phyloP scores from a whole-genome alignment of 371 early-diverging fungal species.

The Dichotomocladium elegans region DNA sequence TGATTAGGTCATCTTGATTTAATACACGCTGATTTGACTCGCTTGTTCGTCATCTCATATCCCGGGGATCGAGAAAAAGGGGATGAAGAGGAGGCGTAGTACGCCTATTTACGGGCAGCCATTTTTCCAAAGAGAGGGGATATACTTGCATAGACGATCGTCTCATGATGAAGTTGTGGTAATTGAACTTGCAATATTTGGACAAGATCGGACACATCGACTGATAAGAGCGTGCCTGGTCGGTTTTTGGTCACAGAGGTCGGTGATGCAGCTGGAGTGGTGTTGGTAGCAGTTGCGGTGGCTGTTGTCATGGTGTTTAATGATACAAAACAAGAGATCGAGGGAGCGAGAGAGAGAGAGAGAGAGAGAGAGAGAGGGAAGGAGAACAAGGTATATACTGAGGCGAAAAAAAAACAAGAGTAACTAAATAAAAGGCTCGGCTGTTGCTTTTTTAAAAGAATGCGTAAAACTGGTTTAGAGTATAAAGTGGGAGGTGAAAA shows the following conservation, averaged over 20 bases:
- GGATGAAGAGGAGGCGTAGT: too few relatives aligned
- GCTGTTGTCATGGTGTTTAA: conserved; percentile 1
- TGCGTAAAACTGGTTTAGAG: too few relatives aligned
- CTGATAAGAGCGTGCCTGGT: not conserved
- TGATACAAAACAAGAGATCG: not conserved
- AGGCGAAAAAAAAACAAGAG: too few relatives aligned
- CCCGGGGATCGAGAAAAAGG: not conserved
- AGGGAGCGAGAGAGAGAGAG: not conserved
- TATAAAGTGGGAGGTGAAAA: too few relatives aligned
- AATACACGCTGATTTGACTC: too few relatives aligned
- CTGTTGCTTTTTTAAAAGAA: not conserved
- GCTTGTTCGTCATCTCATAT: too few relatives aligned
- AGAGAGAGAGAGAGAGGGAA: conserved; percentile 3
- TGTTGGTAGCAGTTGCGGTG: not conserved
- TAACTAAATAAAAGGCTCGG: not conserved
- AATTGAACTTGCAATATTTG: conserved; percentile 13
- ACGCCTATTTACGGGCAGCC: not conserved
- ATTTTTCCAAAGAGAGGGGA: not conserved
- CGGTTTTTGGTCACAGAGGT: not conserved
- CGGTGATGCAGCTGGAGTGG: not conserved
- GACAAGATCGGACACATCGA: conserved; percentile 13
- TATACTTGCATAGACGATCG: conserved; percentile 20
- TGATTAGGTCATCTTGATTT: too few relatives aligned
- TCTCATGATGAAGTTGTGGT: conserved; percentile 16
- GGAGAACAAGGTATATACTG: not conserved